Conservation (phyloP, 345 rosid species). For the Bruguiera parviflora region DNA sequence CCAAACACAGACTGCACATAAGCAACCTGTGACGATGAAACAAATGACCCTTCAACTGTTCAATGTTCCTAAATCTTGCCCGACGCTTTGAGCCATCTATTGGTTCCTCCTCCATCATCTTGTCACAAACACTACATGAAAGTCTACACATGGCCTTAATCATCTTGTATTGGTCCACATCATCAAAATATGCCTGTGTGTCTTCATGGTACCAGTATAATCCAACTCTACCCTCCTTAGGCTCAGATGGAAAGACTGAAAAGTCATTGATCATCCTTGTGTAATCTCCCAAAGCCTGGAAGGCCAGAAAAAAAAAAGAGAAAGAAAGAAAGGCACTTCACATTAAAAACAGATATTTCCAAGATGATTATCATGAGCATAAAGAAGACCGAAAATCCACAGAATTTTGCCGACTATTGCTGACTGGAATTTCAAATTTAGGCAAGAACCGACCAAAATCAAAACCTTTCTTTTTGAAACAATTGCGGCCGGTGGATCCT, state of each 20-base stretch:
- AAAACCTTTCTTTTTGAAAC: too few species aligned
- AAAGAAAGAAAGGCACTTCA: not conserved
- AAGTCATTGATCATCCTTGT: conserved; percentile 88
- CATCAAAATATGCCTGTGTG: conserved; percentile 84
- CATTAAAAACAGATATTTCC: too few species aligned
- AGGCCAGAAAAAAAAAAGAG: not conserved
- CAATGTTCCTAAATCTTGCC: conserved; percentile 66
- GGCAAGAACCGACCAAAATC: too few species aligned
- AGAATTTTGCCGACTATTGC: too few species aligned
- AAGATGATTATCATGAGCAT: too few species aligned
- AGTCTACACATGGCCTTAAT: conserved; percentile 98
- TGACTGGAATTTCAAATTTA: too few species aligned
- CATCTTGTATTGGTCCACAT: conserved; percentile 88
- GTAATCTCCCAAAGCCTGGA: conserved; percentile 88
- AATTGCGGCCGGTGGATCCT: too few species aligned
- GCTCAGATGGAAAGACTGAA: conserved; percentile 65
- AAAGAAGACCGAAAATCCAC: too few species aligned
- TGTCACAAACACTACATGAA: conserved; percentile 83
- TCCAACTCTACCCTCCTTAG: conserved; percentile 76
- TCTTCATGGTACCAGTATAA: conserved; percentile 85
- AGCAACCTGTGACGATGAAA: conserved; percentile 70
- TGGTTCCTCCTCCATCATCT: conserved; percentile 48
- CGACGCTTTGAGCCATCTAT: conserved; percentile 59
- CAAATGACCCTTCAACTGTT: conserved; percentile 90
- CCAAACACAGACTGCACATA: conserved; percentile 90